Conservation (phyloP, 192 early-diverging fungal genomes). For the Coemansia sp. region DNA sequence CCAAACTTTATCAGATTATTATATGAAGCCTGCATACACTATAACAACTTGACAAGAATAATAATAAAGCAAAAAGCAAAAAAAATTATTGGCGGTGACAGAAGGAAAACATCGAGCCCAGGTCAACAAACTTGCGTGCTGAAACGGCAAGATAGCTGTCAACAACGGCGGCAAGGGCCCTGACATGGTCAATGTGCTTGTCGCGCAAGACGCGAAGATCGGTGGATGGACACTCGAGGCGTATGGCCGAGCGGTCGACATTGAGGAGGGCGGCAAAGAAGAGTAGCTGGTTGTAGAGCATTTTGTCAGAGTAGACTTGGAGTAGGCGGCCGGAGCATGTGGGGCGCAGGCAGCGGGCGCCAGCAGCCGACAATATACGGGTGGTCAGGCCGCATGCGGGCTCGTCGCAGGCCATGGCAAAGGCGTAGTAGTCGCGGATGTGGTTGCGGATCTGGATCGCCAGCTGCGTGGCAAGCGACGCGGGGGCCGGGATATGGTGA, state of each 20-base stretch:
- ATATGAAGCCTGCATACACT: too few species aligned
- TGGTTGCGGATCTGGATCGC: conserved; percentile 63
- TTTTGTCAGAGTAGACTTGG: conserved; percentile 72
- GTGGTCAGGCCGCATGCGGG: conserved; percentile 67
- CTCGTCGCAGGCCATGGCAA: conserved; percentile 81
- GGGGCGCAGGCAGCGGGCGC: conserved; percentile 64
- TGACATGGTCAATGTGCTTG: conserved; percentile 48
- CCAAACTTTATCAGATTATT: too few species aligned
- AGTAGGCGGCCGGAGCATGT: conserved; percentile 70
- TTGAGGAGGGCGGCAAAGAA: conserved; percentile 68
- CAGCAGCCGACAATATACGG: conserved; percentile 69
- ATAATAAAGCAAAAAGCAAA: too few species aligned
- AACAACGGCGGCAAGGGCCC: conserved; percentile 55
- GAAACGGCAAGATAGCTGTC: conserved; percentile 74
- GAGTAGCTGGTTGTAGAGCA: conserved; percentile 80
- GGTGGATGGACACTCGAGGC: conserved; percentile 17
- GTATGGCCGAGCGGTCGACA: conserved; percentile 24
- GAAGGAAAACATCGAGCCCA: conserved; percentile 65
- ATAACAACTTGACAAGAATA: background rate
- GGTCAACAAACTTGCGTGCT: conserved; percentile 73
- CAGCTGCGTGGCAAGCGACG: conserved; percentile 68
- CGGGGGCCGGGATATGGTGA: conserved; percentile 30
- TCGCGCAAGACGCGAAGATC: conserved; percentile 36
- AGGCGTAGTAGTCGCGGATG: conserved; percentile 75
- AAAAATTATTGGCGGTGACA: conserved; percentile 7